Conservation (phyloP, 345 rosid species). For the Cardamine occulta region DNA sequence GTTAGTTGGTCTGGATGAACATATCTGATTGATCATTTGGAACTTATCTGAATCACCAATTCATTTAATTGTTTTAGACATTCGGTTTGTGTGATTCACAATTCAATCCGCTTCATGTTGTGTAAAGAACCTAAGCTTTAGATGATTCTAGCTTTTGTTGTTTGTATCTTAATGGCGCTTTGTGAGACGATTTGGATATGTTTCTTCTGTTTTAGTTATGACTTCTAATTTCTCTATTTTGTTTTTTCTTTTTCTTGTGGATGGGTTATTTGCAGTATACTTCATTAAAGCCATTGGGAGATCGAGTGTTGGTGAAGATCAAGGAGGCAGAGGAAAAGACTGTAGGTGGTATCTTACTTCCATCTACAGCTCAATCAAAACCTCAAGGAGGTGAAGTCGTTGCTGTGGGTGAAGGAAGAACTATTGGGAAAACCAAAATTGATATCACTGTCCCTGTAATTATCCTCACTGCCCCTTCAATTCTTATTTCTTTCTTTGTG, state of each 20-base stretch:
- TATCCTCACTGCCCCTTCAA: background rate
- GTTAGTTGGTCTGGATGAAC: background rate
- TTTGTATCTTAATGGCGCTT: background rate
- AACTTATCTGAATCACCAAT: conserved; percentile 4
- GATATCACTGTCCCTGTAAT: conserved; percentile 61
- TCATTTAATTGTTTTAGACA: background rate
- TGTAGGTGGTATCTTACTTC: conserved; percentile 84
- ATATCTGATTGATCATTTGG: background rate
- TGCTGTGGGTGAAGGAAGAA: conserved; percentile 87
- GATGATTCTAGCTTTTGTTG: conserved; percentile 6
- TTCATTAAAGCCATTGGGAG: conserved; percentile 79
- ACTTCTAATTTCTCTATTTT: background rate
- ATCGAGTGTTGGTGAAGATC: conserved; percentile 86
- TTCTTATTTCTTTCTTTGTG: background rate
- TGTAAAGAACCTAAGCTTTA: background rate
- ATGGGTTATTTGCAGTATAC: conserved; percentile 59
- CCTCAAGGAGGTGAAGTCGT: conserved; percentile 96
- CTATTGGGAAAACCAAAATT: conserved; percentile 64
- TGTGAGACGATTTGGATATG: background rate
- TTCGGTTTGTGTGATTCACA: background rate
- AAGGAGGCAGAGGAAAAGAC: conserved; percentile 84
- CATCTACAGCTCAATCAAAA: conserved; percentile 76
- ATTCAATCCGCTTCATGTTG: background rate
- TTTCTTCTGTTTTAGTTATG: background rate
- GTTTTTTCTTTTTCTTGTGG: background rate